Percentiles rank a stretch among this genome's conserved stretches.
Conservation (phyloP, 2,329 filamentous ascomycete species). For the Paraphaeosphaeria sporulosa region DNA sequence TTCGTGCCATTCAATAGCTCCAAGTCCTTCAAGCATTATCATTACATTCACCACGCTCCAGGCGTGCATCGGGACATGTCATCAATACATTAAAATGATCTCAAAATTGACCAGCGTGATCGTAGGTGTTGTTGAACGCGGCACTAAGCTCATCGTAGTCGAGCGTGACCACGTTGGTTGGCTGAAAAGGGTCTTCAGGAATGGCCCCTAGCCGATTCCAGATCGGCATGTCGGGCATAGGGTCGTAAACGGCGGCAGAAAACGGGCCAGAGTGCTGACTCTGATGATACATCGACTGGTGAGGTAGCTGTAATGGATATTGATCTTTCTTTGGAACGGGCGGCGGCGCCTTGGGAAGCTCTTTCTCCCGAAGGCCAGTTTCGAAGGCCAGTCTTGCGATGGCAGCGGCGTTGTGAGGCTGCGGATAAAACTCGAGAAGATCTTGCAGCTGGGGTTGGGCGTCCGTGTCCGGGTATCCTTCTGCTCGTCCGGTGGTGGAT, state of each 20-base stretch:
- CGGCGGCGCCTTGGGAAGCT: constrained; percentile 21
- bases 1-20: constrained; percentile 5
- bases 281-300: neutral
- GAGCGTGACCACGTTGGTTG: constrained; percentile 11
- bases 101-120: neutral
- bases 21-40: neutral
- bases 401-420: constrained; percentile 22
- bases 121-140: constrained; percentile 1
- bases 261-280: neutral
- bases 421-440: constrained; percentile 35
- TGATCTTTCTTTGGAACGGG: constrained; percentile 27
- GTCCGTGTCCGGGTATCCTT: constrained; percentile 39
- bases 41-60: constrained; percentile 12
- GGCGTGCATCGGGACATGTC: constrained; percentile 10
- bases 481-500: constrained; percentile 34
- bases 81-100: neutral
- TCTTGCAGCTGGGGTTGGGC: constrained; percentile 35
- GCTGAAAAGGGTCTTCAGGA: constrained; percentile 16
- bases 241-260: constrained; percentile 1
- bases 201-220: constrained; percentile 20
- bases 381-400: constrained; percentile 35
- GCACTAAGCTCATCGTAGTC: constrained; percentile 9
- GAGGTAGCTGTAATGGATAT: constrained; percentile 2
- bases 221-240: constrained; percentile 5
- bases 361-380: constrained; percentile 21